These are phyloP conservation scores for Ophiostoma sp. DNA, from an alignment of 2,329 filamentous ascomycete species.

Conservation along the genomic window DNA sequence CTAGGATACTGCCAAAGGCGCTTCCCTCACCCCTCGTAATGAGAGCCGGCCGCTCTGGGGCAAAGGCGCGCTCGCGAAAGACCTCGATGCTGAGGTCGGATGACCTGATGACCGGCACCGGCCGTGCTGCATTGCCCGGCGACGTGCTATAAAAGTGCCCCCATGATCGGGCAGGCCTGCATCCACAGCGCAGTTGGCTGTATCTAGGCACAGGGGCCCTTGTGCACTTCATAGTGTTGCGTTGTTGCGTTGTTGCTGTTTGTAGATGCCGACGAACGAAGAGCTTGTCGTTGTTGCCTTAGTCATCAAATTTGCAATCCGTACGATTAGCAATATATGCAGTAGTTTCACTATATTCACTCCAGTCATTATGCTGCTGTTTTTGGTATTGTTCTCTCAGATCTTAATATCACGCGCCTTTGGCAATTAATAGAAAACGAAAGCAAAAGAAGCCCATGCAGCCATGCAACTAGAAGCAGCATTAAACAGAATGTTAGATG, in stretches of 20 bases:
- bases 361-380: neutral
- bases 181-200: neutral
- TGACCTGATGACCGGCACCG: conserved; percentile 11
- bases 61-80: conserved; percentile 53
- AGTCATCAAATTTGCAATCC: neutral
- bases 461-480: neutral
- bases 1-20: conserved; percentile 35
- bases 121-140: neutral
- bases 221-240: neutral
- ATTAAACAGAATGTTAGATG: conserved; percentile 5
- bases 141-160: neutral
- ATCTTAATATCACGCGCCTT: neutral
- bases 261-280: neutral
- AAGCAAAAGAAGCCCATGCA: neutral
- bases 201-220: neutral
- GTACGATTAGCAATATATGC: neutral
- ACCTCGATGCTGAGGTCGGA: conserved; percentile 33
- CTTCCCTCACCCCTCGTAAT: conserved; percentile 32
- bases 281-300: neutral
- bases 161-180: neutral
- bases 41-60: conserved; percentile 47
- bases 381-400: neutral
- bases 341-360: neutral
- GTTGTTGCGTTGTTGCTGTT: neutral
- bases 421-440: neutral